phyloP scores from a whole-genome alignment of 2,329 filamentous ascomycete genomes.

The Cadophora sp. region DNA sequence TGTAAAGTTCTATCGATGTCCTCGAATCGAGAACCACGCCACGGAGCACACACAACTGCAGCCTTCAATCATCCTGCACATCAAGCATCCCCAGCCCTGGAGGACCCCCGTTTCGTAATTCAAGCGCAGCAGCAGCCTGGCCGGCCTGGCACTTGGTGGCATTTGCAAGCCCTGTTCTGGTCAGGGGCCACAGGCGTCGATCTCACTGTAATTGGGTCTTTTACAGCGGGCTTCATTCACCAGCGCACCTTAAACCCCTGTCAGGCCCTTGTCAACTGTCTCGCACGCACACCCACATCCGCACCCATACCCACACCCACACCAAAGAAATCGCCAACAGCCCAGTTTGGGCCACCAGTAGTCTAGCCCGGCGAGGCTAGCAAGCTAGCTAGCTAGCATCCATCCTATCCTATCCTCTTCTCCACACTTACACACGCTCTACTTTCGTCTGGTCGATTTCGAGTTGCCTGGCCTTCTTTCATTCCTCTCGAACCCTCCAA shows the following conservation, averaged over 20 bases:
- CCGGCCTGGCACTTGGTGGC: slow-evolving; percentile 8
- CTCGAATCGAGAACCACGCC: not conserved
- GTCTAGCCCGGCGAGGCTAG: not conserved
- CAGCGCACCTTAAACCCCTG: slow-evolving; percentile 11
- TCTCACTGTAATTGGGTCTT: slow-evolving; percentile 33
- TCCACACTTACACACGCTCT: slow-evolving; percentile 32
- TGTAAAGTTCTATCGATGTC: not conserved
- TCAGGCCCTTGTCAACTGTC: slow-evolving; percentile 10
- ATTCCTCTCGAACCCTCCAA: slow-evolving; percentile 32
- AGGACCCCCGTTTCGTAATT: slow-evolving; percentile 20
- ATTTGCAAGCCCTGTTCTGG: slow-evolving; percentile 19
- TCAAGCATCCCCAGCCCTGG: slow-evolving; percentile 12
- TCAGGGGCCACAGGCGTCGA: slow-evolving; percentile 28
- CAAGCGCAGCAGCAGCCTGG: slow-evolving; percentile 10
- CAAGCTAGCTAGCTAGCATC: too few species aligned
- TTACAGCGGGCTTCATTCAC: slow-evolving; percentile 15
- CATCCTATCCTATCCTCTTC: slow-evolving; percentile 5
- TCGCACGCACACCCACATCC: not conserved
- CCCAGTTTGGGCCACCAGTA: too few species aligned
- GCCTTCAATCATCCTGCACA: slow-evolving; percentile 5
- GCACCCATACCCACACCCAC: not conserved
- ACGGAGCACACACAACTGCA: not conserved
- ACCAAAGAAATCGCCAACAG: too few species aligned
- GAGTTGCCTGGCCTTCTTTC: slow-evolving; percentile 28
- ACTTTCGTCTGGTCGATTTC: slow-evolving; percentile 29